Base-by-base conservation (phyloP, 2,329 filamentous ascomycete species). In the Stagonosporopsis chrysanthemi region DNA sequence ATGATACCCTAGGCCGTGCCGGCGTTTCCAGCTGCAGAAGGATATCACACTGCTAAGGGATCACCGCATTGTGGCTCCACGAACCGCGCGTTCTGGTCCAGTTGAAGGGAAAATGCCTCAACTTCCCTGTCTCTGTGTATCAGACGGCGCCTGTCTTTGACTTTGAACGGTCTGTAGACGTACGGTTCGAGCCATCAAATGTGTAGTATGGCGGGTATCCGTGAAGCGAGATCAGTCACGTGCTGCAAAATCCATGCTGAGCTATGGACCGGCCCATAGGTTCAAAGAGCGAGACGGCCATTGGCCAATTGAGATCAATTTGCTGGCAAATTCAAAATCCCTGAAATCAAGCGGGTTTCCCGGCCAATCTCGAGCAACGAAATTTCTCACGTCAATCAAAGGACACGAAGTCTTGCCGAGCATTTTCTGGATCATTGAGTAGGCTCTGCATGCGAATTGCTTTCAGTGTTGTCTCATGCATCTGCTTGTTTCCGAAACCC, bases 1-100 rank as follows among this genome's bases (percentile, higher is more conserved):
- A 78, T 78, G 76, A 75, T 70, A 78, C 77, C 76, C 72, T 77
- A 77, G 75, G 67, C 73, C 68, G 70, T 76, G 69, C 75, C 68
- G 75, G 71, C 71, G 72, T 71, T 52, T 73, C 72, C 72, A 76
- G 72, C 72, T 76, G 77, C 77, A 78, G 70, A 74, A 60, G 71
- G 68, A 71, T 75, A 77, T 76, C 75, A 77, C 74, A 76, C 72
- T 74, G 65, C 71, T 74, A 74, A 70, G 71, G 67, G 73, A 73
- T 75, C 67, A 71, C 69, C 65, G 67, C 65, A 63, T 77, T 75
- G 79, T 81, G 78, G 79, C 78, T 77, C 74, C 71, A 57, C 73
- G 66, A 64, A 77, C 76, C 74, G 75, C 77, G 75, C 78, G 76
- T 77, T 77, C 68, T 73, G 69, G 72, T 76, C 68, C 66, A 61